phyloP scores from a whole-genome alignment of 2,329 filamentous ascomycete species.

The Bipolaris zeicola region DNA sequence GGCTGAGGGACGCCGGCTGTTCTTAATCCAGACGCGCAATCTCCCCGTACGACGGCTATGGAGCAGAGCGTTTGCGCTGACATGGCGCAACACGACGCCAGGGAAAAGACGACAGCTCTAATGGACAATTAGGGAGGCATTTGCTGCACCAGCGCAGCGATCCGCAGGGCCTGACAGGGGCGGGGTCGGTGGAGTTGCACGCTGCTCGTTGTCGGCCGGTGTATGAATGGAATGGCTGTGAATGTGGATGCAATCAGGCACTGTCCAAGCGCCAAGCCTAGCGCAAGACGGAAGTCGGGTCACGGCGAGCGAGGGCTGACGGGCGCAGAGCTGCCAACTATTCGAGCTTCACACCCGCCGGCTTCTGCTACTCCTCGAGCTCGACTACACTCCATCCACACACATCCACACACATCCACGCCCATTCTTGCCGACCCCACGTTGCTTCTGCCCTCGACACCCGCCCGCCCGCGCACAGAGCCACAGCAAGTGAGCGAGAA shows the following conservation, averaged over 20 bases:
- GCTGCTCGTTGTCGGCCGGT: conserved; percentile 1
- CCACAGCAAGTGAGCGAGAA: not conserved
- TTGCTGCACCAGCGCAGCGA: not conserved
- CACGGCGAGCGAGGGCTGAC: conserved; percentile 14
- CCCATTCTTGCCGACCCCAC: conserved; percentile 25
- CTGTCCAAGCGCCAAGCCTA: conserved; percentile 18
- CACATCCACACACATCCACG: conserved; percentile 4
- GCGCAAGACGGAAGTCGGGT: conserved; percentile 23
- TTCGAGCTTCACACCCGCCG: conserved; percentile 8
- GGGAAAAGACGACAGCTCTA: not conserved
- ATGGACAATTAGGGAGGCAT: not conserved
- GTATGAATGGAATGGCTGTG: too few species aligned
- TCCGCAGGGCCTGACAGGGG: not conserved
- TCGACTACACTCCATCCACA: not conserved
- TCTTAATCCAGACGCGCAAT: conserved; percentile 25
- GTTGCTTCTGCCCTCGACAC: conserved; percentile 6
- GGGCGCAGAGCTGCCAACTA: conserved; percentile 9
- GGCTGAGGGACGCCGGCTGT: conserved; percentile 17
- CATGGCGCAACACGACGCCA: not conserved
- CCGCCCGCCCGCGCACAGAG: not conserved
- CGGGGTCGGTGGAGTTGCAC: not conserved
- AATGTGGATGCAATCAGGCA: conserved; percentile 14
- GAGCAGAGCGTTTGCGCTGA: not conserved
- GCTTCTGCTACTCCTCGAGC: conserved; percentile 17
- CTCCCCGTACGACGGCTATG: conserved; percentile 13